Evolutionary conservation across 306 rosid species (phyloP).

Genomic region (Hippophae tibetana): DNA sequence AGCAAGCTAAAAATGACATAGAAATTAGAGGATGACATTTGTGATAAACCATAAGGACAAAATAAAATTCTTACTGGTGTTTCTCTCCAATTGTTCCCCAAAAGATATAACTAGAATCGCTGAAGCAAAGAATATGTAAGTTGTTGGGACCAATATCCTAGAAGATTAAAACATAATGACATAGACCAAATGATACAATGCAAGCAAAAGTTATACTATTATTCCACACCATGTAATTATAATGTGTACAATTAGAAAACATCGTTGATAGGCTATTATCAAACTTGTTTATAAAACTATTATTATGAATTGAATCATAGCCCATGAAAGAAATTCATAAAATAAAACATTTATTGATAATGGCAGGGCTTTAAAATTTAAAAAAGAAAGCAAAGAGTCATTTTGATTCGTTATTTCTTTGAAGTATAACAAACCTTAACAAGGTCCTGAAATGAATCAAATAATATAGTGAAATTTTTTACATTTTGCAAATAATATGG

Average conservation of each 20-base stretch:
- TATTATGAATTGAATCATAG: no score
- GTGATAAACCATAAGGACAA: conserved; percentile 14
- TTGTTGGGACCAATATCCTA: conserved; percentile 94
- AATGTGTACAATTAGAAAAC: not conserved
- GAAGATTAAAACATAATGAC: no score
- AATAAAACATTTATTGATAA: conserved; percentile 30
- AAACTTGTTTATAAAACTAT: not conserved
- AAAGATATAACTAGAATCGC: conserved; percentile 65
- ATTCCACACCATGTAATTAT: not conserved
- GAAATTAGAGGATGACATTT: conserved; percentile 14
- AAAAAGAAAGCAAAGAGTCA: conserved; percentile 27
- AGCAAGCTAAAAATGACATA: conserved; percentile 23
- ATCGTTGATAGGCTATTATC: not conserved
- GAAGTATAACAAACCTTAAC: conserved; percentile 17
- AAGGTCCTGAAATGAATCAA: conserved; percentile 36
- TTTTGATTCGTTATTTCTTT: conserved; percentile 17
- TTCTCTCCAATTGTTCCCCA: conserved; percentile 45
- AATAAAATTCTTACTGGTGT: conserved; percentile 38
- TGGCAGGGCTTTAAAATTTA: conserved; percentile 15
- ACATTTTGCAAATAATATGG: conserved; percentile 34
- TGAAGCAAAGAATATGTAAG: conserved; percentile 96
- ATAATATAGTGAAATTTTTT: conserved; percentile 36
- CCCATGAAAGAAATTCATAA: no score
- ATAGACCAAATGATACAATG: no score
- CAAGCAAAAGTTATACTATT: no score